Evolutionary conservation across 139 green algal genomes (phyloP).

Genomic region (Pycnococcus provasolii): DNA sequence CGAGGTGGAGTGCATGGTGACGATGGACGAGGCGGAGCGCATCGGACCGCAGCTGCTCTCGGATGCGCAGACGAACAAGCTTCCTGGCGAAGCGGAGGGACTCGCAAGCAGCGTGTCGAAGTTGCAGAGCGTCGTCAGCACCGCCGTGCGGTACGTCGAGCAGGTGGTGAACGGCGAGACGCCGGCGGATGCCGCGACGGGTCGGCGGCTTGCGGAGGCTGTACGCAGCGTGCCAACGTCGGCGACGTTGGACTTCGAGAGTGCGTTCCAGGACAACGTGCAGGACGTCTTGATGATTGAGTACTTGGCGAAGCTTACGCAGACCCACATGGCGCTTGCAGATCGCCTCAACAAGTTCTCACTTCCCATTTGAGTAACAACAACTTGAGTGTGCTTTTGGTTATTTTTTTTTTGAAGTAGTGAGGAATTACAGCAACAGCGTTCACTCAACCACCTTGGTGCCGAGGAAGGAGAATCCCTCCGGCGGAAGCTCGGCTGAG

Average conservation of each 20-base stretch:
- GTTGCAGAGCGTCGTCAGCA: slow-evolving; percentile 50
- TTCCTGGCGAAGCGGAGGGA: slow-evolving; percentile 57
- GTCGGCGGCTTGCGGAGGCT: slow-evolving; percentile 74
- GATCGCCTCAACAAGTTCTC: slow-evolving; percentile 56
- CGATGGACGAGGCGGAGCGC: slow-evolving; percentile 60
- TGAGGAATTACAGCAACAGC: neutral
- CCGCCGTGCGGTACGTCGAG: slow-evolving; percentile 62
- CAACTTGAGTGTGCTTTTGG: no score
- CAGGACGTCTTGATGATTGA: slow-evolving; percentile 72
- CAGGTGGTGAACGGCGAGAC: slow-evolving; percentile 63
- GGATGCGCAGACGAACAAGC: slow-evolving; percentile 27
- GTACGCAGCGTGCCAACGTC: slow-evolving; percentile 69
- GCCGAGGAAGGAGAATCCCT: slow-evolving; percentile 49
- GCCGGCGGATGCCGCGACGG: slow-evolving; percentile 52
- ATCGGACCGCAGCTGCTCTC: slow-evolving; percentile 57
- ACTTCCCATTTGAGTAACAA: no score
- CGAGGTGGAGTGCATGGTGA: slow-evolving; percentile 65
- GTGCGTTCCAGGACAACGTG: slow-evolving; percentile 66
- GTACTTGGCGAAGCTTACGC: slow-evolving; percentile 78
- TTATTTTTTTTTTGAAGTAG: no score
- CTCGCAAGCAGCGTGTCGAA: slow-evolving; percentile 48
- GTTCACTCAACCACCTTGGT: slow-evolving; percentile 51
- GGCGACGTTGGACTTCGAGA: slow-evolving; percentile 57
- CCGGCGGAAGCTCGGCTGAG: slow-evolving; percentile 62
- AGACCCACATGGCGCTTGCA: slow-evolving; percentile 71